Evolutionary conservation across 352 stramenopile species (phyloP).

Genomic region (Pythium brassicae): DNA sequence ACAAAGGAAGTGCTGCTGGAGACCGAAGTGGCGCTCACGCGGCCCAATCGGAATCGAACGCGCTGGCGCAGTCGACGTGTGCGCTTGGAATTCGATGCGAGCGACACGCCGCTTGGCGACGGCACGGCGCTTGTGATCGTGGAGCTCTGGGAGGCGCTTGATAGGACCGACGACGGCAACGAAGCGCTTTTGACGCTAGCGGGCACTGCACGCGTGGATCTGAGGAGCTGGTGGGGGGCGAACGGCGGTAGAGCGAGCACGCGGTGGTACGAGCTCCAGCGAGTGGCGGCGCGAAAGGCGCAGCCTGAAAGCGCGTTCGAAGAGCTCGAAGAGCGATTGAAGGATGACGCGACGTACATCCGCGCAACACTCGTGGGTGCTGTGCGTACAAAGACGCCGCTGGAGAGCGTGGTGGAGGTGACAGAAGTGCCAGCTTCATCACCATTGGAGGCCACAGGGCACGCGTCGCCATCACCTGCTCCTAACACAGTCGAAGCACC

Average conservation of each 20-base stretch:
- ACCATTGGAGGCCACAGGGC: neutral
- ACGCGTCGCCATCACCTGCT: neutral
- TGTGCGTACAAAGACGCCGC: no score
- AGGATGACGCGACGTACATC: slow-evolving; percentile 1
- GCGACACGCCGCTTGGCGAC: neutral
- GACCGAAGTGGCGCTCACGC: neutral
- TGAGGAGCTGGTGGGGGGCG: neutral
- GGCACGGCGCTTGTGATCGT: neutral
- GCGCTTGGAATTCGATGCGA: neutral
- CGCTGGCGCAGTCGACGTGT: neutral
- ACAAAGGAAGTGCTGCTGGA: neutral
- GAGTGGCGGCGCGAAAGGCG: neutral
- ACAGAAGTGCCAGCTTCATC: neutral
- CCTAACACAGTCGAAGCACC: no score
- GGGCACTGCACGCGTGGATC: slow-evolving; percentile 2
- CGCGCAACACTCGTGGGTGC: neutral
- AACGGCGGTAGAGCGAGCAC: neutral
- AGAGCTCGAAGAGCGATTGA: slow-evolving; percentile 3
- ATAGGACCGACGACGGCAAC: neutral
- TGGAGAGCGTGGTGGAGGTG: neutral
- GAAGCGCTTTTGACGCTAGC: slow-evolving; percentile 7
- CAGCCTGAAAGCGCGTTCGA: slow-evolving; percentile 1
- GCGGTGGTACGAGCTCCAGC: slow-evolving; percentile 12
- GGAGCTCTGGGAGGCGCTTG: slow-evolving; percentile 7
- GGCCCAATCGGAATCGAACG: neutral